phyloP scores from a whole-genome alignment of 208 protist genomes.

The Crithidia fasciculata region DNA sequence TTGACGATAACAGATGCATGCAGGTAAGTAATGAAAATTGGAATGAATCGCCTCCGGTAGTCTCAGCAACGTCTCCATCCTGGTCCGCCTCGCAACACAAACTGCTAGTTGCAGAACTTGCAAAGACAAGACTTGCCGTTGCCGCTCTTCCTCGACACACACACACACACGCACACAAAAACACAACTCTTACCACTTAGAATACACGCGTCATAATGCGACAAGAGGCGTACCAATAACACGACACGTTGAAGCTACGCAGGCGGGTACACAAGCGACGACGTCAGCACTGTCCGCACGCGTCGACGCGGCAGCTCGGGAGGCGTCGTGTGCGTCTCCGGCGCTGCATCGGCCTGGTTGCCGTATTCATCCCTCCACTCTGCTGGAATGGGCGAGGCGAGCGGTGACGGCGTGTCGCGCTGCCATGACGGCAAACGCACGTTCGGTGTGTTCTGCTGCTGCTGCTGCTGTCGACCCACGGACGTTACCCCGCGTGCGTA shows the following conservation, averaged over 20 bases:
- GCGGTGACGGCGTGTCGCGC: neutral
- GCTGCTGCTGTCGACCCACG: neutral
- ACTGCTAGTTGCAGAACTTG: too few species aligned
- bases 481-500: slow-evolving; percentile 7
- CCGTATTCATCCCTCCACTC: slow-evolving; percentile 2
- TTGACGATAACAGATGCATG: too few species aligned
- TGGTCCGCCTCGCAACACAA: too few species aligned
- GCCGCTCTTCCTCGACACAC: too few species aligned
- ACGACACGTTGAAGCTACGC: neutral
- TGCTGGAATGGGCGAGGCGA: neutral
- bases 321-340: neutral
- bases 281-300: slow-evolving; percentile 13
- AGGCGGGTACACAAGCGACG: slow-evolving; percentile 14
- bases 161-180: too few species aligned
- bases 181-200: too few species aligned
- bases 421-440: neutral
- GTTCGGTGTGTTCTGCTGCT: neutral
- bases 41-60: too few species aligned
- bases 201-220: too few species aligned
- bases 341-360: neutral
- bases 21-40: too few species aligned
- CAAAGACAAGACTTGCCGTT: too few species aligned
- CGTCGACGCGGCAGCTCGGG: slow-evolving; percentile 18
- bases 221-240: too few species aligned
- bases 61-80: too few species aligned